Evolutionary conservation across 129 eudicot genomes (phyloP), one percentile per base, ranked within the genome.

Genomic region (Lactuca saligna): DNA sequence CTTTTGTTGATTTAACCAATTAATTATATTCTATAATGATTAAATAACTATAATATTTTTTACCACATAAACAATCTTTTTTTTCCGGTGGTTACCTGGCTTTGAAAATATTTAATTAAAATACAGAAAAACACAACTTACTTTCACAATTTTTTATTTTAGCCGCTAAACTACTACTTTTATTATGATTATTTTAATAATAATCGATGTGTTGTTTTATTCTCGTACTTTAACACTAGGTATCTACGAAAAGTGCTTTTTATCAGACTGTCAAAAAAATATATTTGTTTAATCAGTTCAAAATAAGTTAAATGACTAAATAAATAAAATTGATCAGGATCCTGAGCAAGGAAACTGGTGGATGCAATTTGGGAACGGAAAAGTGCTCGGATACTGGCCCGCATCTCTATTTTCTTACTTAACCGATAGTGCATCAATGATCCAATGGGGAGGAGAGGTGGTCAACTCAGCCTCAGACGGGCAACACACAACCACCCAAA

Each of bases 331-430:
- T 8, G 33, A 41, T 55, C 78, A 91, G 97, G 97, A 91, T 70
- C 97, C 95, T n/a, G 84, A 81, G 65, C 95, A 91, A 68, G 97
- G 97, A 1, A 82, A 90, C 64, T 90, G 97, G 97, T 90, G 97
- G 97, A 86, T 90, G 94, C 94, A 90, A 74, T 90, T 84, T 66
- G 97, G 97, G 44, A 85, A 79, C 0, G 85, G 76, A 53, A 69
- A 87, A 37, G 97, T 91, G 38, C 71, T 91, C 3, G 97, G 97
- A 37, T 91, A 91, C 72, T 91, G 97, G 97, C 97, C 97, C 10
- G 84, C 68, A 2, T 85, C 72, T 8, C 68, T 91, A 61, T 87
- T 91, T 65, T 85, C 95, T 9, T 85, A 87, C 84, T 68, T 91
- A 64, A 69, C 85, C 1, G 95, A 83, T 12, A 83, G 90, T 58